These are phyloP conservation scores for Bipolaris zeicola DNA, from an alignment of 2,329 filamentous ascomycete species.

Conservation along the genomic window DNA sequence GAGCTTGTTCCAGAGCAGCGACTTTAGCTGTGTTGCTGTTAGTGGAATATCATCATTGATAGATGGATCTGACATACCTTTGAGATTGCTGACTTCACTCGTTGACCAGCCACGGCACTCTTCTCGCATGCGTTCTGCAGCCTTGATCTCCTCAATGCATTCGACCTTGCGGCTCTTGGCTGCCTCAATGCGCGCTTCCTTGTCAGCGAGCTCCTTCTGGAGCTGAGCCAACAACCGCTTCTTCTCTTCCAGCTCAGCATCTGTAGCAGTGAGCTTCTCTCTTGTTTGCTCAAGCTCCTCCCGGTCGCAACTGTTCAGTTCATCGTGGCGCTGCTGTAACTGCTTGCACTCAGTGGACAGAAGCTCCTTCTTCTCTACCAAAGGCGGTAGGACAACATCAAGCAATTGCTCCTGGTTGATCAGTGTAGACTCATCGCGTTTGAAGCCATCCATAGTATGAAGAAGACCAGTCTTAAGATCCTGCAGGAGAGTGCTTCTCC, in stretches of 20 bases:
- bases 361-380: constrained; percentile 65
- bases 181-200: constrained; percentile 67
- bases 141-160: constrained; percentile 74
- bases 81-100: constrained; percentile 77
- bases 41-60: constrained; percentile 29
- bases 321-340: constrained; percentile 73
- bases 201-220: constrained; percentile 68
- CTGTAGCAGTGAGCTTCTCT: constrained; percentile 67
- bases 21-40: constrained; percentile 63
- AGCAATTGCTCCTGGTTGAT: constrained; percentile 72
- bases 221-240: constrained; percentile 70
- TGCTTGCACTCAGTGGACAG: constrained; percentile 69
- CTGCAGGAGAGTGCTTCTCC: constrained; percentile 86
- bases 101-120: constrained; percentile 89
- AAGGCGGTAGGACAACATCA: constrained; percentile 67
- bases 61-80: constrained; percentile 62
- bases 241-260: constrained; percentile 73
- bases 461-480: constrained; percentile 81
- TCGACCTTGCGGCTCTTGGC: constrained; percentile 70
- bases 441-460: constrained; percentile 77
- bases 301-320: constrained; percentile 79
- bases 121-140: constrained; percentile 82
- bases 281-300: constrained; percentile 76
- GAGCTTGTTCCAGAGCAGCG: constrained; percentile 66
- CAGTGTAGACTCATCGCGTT: constrained; percentile 70